Conservation (phyloP, 306 rosid species). For the Pyrus bretschneideri region DNA sequence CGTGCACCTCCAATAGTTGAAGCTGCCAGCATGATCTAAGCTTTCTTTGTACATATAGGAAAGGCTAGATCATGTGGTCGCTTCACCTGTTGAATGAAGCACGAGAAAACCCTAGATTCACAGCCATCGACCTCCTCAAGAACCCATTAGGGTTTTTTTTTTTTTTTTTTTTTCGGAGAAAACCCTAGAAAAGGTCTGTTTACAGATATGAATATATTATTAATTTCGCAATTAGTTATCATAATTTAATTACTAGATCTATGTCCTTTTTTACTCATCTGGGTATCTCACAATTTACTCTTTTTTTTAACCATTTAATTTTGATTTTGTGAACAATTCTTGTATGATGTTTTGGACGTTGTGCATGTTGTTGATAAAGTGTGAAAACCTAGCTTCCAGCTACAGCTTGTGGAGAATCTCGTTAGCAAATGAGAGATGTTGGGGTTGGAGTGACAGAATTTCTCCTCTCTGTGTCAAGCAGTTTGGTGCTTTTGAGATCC, state of each 20-base stretch:
- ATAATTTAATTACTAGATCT: not conserved
- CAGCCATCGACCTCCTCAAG: not conserved
- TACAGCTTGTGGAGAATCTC: not conserved
- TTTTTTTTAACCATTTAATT: not conserved
- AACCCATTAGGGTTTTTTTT: slow-evolving; percentile 14
- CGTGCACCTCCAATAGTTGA: slow-evolving; percentile 61
- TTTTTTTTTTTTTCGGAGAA: not conserved
- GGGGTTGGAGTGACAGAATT: slow-evolving; percentile 10
- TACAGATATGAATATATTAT: not conserved
- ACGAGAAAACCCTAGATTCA: slow-evolving; percentile 14
- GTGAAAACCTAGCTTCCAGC: not conserved
- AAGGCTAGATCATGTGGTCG: slow-evolving; percentile 67
- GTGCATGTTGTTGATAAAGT: slow-evolving; percentile 4
- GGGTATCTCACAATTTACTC: not conserved
- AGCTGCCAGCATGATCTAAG: slow-evolving; percentile 98
- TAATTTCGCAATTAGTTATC: not conserved
- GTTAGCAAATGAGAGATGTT: not conserved
- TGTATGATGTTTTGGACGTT: slow-evolving; percentile 1
- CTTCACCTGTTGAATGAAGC: slow-evolving; percentile 72
- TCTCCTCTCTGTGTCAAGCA: not conserved
- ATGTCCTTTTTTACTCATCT: not conserved
- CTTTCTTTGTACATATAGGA: slow-evolving; percentile 16
- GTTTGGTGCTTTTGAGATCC: slow-evolving; percentile 11
- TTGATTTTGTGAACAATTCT: not conserved
- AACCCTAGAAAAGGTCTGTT: not conserved